Evolutionary conservation across 2,329 filamentous ascomycete species (phyloP).

Genomic region (Colletotrichum tropicicola): DNA sequence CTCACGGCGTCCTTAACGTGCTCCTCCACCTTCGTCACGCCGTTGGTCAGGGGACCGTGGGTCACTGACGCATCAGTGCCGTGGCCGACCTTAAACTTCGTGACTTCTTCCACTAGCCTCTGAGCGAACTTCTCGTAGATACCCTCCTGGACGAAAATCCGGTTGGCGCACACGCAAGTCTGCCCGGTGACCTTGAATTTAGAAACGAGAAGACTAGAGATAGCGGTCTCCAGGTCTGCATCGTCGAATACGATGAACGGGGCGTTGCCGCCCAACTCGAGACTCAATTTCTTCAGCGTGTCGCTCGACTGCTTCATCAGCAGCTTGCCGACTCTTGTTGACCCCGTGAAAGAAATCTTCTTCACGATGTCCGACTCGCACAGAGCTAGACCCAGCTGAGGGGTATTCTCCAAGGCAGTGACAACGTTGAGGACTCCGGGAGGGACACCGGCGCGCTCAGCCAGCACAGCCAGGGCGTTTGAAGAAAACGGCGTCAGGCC

Average conservation of each 20-base stretch:
- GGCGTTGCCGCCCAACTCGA: conserved; percentile 94
- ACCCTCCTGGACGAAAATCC: conserved; percentile 80
- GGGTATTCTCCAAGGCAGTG: conserved; percentile 81
- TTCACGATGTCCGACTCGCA: conserved; percentile 80
- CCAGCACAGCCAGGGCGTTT: conserved; percentile 86
- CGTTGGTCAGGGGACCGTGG: conserved; percentile 72
- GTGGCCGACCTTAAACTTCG: conserved; percentile 78
- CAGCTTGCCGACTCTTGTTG: conserved; percentile 70
- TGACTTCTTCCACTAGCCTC: conserved; percentile 77
- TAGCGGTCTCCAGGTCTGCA: conserved; percentile 87
- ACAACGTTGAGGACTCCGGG: conserved; percentile 92
- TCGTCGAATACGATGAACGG: conserved; percentile 98
- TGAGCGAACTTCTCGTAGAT: conserved; percentile 80
- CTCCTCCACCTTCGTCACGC: conserved; percentile 68
- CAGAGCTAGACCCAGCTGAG: conserved; percentile 78
- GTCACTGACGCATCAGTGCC: conserved; percentile 65
- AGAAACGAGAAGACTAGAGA: conserved; percentile 81
- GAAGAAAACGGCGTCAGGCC: conserved; percentile 92
- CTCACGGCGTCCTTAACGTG: conserved; percentile 71
- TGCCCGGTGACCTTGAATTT: conserved; percentile 97
- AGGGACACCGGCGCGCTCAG: conserved; percentile 86
- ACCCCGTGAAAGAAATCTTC: conserved; percentile 96
- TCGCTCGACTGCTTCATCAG: conserved; percentile 90
- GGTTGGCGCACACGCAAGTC: conserved; percentile 92
- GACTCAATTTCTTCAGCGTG: conserved; percentile 84